These are phyloP conservation scores for Xanthoconium purpureum DNA, from an alignment of 768 basidiomycete genomes.

Conservation along the genomic window DNA sequence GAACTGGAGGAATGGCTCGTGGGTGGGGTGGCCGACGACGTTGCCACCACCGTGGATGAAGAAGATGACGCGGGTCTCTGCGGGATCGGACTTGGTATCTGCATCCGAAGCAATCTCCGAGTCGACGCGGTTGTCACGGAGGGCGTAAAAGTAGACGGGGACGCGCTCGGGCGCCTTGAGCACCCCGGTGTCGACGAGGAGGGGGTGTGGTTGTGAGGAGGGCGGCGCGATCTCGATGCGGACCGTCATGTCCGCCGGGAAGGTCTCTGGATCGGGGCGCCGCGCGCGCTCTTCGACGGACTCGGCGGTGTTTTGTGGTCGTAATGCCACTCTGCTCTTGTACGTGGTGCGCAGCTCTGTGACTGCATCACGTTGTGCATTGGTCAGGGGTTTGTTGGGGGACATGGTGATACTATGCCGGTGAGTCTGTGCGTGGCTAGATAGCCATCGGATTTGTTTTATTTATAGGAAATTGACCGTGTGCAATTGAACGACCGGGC, in stretches of 20 bases:
- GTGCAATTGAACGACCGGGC: neutral
- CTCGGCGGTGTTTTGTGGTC: neutral
- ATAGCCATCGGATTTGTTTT: no score
- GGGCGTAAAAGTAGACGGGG: conserved; percentile 21
- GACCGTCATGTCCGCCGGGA: conserved; percentile 12
- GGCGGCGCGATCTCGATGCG: conserved; percentile 19
- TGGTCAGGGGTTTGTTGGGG: conserved; percentile 13
- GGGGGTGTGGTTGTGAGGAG: neutral
- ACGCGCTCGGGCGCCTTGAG: conserved; percentile 18
- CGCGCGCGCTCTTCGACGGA: conserved; percentile 17
- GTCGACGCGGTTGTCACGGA: neutral
- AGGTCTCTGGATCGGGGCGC: neutral
- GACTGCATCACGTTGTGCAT: conserved; percentile 12
- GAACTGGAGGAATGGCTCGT: neutral
- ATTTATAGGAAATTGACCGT: neutral
- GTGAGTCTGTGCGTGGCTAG: no score
- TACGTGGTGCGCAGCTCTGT: neutral
- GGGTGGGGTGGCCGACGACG: conserved; percentile 16
- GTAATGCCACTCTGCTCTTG: rapidly evolving
- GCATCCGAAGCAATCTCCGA: no score
- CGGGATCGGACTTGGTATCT: neutral
- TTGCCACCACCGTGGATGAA: conserved; percentile 25
- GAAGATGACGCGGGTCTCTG: conserved; percentile 18
- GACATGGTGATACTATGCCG: neutral
- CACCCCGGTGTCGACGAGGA: neutral